Base-by-base conservation (phyloP, 345 rosid species). In the Ailanthus altissimus region DNA sequence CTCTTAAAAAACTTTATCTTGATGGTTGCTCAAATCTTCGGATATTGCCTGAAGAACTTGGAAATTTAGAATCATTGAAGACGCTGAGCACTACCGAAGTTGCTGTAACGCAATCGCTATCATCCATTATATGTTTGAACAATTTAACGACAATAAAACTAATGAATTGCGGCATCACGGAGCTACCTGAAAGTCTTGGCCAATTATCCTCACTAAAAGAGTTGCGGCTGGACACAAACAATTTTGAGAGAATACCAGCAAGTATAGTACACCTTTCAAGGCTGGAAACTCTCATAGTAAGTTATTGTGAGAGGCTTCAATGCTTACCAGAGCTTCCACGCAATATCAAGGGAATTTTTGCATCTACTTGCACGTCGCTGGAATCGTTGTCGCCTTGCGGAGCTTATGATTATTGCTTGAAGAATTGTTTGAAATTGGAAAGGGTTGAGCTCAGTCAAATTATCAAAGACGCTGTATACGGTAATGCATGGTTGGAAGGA, bases 11-110 rank as follows among this genome's bases (percentile, higher is more conserved):
- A n/a, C n/a, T n/a, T 7, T 73, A 32, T 75, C 70, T 66, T 2
- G 4, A 2, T 9, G 5, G 14, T 5, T 67, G 53, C 25, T n/a
- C 54, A 46, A 67, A 49, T 6, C n/a, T 25, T 23, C 21, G 15
- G 61, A 59, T 40, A 12, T 9, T 36, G n/a, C 72, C 54, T 3
- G 65, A 65, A 11, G 40, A 66, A 2, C 20, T 53, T n/a, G n/a
- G n/a, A n/a, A n/a, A n/a, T n/a, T n/a, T n/a, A n/a, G n/a, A n/a
- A n/a, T n/a, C n/a, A n/a, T 54, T 75, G 28, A 47, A 13, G 18
- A 4, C 13, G 20, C 5, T 83, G 12, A 75, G 75, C 60, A 81
- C 36, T 58, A 8, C 0, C 21, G 23, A 70, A 73, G 76, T 81
- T 32, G 8, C 79, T 60, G 70, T 81, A 57, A 15, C 0, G 25